Percentiles rank a stretch among this genome's conserved stretches.
Conservation (phyloP, 2,329 filamentous ascomycete species). For the Aspergillus eucalypticola region DNA sequence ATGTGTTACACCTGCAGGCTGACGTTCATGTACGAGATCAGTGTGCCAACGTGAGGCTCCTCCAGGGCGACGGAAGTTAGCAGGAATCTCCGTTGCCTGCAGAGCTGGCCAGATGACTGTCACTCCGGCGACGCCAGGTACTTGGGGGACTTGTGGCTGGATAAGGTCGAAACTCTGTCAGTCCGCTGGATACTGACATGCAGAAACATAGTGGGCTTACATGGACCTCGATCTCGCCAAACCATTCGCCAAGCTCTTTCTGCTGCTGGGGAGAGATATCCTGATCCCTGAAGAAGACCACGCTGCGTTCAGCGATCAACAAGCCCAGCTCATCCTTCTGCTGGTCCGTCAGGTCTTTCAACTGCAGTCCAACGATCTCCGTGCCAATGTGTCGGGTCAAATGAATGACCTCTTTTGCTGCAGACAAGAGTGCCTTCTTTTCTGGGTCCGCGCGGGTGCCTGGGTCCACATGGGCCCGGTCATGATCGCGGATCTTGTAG, state of each 20-base stretch:
- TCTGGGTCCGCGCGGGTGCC: constrained; percentile 65
- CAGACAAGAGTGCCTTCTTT: constrained; percentile 60
- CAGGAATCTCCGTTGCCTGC: constrained; percentile 60
- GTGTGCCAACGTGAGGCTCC: constrained; percentile 70
- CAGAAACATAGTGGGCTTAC: constrained; percentile 44
- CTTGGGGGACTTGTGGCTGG: constrained; percentile 69
- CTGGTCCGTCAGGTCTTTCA: constrained; percentile 61
- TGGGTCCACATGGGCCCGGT: constrained; percentile 59
- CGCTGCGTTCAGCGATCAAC: constrained; percentile 63
- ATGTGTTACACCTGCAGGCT: constrained; percentile 70
- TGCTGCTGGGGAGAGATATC: constrained; percentile 63
- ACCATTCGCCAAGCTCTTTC: constrained; percentile 63
- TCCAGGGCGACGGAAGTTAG: constrained; percentile 66
- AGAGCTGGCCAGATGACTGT: constrained; percentile 71
- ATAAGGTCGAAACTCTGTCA: neutral
- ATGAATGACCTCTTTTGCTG: constrained; percentile 64
- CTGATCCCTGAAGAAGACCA: constrained; percentile 69
- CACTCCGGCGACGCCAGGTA: constrained; percentile 66
- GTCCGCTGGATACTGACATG: neutral
- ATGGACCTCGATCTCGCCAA: constrained; percentile 67
- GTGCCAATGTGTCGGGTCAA: constrained; percentile 65
- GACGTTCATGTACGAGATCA: constrained; percentile 69
- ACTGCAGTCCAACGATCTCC: constrained; percentile 63
- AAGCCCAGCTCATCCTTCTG: constrained; percentile 64
- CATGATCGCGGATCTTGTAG: constrained; percentile 62